Conservation (phyloP, 768 basidiomycete species). For the Suillus placidus region DNA sequence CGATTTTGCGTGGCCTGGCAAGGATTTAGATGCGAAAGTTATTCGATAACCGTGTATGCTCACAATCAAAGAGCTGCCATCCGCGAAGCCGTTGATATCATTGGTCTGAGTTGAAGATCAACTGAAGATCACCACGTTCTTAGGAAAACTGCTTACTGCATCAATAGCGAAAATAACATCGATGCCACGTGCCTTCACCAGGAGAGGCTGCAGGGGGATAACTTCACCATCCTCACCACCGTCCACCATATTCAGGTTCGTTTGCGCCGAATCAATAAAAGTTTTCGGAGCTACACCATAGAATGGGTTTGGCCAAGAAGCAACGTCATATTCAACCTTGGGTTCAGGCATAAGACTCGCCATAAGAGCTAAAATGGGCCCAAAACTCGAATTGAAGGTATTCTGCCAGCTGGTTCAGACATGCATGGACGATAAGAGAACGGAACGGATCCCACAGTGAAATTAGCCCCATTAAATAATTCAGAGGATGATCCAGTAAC, state of each 20-base stretch:
- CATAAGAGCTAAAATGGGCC: constrained; percentile 21
- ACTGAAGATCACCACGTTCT: neutral
- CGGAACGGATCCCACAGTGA: constrained; percentile 24
- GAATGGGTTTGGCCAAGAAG: constrained; percentile 43
- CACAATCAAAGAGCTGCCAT: constrained; percentile 31
- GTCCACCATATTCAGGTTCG: constrained; percentile 38
- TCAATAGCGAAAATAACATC: constrained; percentile 58
- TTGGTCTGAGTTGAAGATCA: constrained; percentile 15
- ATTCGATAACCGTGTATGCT: neutral
- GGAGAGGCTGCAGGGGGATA: constrained; percentile 52
- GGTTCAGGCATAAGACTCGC: constrained; percentile 27
- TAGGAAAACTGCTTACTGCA: constrained; percentile 30
- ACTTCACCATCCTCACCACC: constrained; percentile 48
- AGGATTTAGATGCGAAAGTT: neutral
- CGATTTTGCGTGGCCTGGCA: constrained; percentile 41
- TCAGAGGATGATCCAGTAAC: constrained; percentile 45
- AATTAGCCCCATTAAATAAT: constrained; percentile 35
- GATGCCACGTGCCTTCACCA: constrained; percentile 46
- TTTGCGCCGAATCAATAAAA: constrained; percentile 38
- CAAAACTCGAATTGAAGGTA: constrained; percentile 14
- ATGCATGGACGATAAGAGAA: neutral
- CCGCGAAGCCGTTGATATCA: constrained; percentile 23
- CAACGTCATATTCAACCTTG: constrained; percentile 31
- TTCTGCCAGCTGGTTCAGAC: constrained; percentile 12
- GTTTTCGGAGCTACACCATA: constrained; percentile 35